A percentile compares a stretch with the other conserved stretches of the same genome.
Conservation (phyloP, 2,329 filamentous ascomycete genomes). For the Paracorniculantispora psalliotae region DNA sequence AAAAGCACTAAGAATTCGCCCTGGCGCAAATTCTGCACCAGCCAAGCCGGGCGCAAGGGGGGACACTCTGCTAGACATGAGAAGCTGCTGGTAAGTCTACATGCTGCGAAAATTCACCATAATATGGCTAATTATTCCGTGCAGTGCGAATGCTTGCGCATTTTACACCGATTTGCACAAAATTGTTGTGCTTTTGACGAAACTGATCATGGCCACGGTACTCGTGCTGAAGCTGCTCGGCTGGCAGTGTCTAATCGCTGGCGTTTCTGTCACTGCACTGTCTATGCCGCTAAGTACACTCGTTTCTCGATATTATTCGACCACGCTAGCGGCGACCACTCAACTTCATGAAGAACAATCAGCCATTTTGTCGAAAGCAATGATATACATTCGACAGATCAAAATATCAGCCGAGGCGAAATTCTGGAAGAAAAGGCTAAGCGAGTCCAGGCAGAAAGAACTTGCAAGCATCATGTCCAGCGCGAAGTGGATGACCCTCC, state of each 20-base stretch:
- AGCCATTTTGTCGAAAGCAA: neutral
- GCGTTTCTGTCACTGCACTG: neutral
- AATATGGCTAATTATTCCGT: neutral
- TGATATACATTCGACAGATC: constrained; percentile 11
- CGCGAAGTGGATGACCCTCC: constrained; percentile 8
- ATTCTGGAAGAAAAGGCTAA: constrained; percentile 7
- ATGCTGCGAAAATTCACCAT: neutral
- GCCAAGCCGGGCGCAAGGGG: neutral
- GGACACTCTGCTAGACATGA: neutral
- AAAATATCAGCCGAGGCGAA: constrained; percentile 13
- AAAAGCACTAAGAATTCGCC: neutral
- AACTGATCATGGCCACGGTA: neutral
- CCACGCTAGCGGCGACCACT: neutral
- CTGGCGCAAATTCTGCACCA: neutral
- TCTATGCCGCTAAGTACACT: constrained; percentile 4
- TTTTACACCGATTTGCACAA: neutral
- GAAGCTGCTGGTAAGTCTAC: neutral
- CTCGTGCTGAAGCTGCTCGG: neutral
- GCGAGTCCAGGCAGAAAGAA: constrained; percentile 5
- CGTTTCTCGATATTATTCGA: neutral
- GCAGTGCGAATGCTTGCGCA: neutral
- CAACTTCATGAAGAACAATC: neutral
- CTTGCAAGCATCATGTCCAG: neutral
- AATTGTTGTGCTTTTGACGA: neutral
- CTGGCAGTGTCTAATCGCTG: constrained; percentile 10